phyloP scores from a whole-genome alignment of 1,284 basidiomycete genomes.

The Microbotryum scabiosae region DNA sequence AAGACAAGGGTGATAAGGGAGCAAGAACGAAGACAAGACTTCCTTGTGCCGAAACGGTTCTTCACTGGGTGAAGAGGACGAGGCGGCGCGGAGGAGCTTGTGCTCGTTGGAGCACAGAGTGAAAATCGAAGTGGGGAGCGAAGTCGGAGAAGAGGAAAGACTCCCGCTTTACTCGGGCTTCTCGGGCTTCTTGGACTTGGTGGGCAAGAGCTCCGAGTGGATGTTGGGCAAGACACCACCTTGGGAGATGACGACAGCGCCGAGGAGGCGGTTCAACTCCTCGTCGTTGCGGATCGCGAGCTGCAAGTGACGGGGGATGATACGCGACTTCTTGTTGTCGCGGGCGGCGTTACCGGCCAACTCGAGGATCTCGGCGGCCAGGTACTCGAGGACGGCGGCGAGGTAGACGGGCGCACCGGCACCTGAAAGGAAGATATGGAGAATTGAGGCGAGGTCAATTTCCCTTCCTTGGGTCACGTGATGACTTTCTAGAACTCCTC shows the following conservation, averaged over 20 bases:
- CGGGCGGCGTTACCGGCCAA: constrained; percentile 69
- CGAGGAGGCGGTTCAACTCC: constrained; percentile 58
- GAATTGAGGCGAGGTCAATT: too few species aligned
- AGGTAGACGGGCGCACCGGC: constrained; percentile 58
- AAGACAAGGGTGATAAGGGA: too few species aligned
- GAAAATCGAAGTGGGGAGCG: too few species aligned
- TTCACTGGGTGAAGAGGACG: too few species aligned
- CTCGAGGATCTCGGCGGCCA: constrained; percentile 79
- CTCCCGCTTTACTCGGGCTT: too few species aligned
- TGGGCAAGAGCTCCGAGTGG: constrained; percentile 57
- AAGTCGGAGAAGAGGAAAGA: too few species aligned
- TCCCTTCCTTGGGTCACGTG: too few species aligned
- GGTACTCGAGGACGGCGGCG: constrained; percentile 73
- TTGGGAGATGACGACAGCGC: constrained; percentile 78
- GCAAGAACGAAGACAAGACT: too few species aligned
- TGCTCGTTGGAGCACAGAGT: too few species aligned
- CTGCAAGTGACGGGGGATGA: constrained; percentile 80
- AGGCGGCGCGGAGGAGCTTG: too few species aligned
- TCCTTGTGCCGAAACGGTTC: too few species aligned
- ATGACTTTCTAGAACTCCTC: too few species aligned
- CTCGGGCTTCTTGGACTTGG: constrained; percentile 46
- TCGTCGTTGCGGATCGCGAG: constrained; percentile 60
- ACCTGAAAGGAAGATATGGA: constrained; percentile 28
- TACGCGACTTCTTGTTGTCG: constrained; percentile 77
- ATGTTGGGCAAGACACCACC: constrained; percentile 77